Conservation (phyloP, 2,329 filamentous ascomycete genomes). For the Colletotrichum australisinense region DNA sequence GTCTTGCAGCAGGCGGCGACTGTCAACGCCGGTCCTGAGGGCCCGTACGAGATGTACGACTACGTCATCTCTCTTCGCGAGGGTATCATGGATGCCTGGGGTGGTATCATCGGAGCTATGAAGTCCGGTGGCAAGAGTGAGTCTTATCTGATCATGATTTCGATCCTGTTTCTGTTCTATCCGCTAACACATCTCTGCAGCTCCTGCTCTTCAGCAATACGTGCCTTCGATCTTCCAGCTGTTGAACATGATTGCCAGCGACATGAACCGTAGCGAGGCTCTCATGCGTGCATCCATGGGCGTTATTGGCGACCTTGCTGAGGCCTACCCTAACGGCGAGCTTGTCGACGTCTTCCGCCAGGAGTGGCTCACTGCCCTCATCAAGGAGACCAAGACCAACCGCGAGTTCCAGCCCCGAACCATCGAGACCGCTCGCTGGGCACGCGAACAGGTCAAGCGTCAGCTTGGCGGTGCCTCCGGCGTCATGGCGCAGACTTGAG, state of each 20-base stretch:
- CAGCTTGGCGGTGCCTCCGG: constrained; percentile 71
- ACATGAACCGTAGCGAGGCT: constrained; percentile 90
- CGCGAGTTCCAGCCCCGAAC: constrained; percentile 88
- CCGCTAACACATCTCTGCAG: constrained; percentile 56
- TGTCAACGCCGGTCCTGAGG: constrained; percentile 82
- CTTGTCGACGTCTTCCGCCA: constrained; percentile 86
- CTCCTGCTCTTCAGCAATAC: constrained; percentile 78
- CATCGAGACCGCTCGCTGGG: constrained; percentile 95
- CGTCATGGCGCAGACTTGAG: constrained; percentile 64
- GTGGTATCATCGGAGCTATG: constrained; percentile 95
- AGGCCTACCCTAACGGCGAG: constrained; percentile 92
- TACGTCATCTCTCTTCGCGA: constrained; percentile 95
- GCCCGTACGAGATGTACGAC: constrained; percentile 94
- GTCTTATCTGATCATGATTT: constrained; percentile 42
- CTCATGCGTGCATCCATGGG: constrained; percentile 96
- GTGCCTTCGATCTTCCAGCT: constrained; percentile 89
- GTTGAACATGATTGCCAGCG: constrained; percentile 81
- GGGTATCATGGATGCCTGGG: constrained; percentile 99
- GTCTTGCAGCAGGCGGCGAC: constrained; percentile 93
- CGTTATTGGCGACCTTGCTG: constrained; percentile 94
- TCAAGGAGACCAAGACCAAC: constrained; percentile 91
- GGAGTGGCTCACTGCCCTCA: constrained; percentile 90
- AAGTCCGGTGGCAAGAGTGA: constrained; percentile 82
- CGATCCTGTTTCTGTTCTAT: not conserved
- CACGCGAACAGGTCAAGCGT: constrained; percentile 95